Base-by-base conservation (phyloP, 2,329 filamentous ascomycete genomes). In the Diplodia corticola region DNA sequence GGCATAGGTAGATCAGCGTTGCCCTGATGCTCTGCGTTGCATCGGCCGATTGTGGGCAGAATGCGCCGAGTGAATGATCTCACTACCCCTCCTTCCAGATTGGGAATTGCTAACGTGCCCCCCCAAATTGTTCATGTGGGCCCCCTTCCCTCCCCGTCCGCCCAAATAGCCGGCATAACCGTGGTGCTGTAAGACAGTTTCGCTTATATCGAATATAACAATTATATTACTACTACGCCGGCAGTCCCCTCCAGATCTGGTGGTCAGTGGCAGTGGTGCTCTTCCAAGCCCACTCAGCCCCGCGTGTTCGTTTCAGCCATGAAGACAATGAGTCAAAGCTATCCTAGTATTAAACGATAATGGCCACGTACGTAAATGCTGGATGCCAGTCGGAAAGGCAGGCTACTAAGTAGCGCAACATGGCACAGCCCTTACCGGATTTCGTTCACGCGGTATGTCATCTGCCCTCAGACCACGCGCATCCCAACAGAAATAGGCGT, bases 31-130 rank as follows among this genome's bases (percentile, higher is more conserved):
- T 61, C 12, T 49, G 44, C 49, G 57, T 49, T 35, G 26, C 57
- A 44, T 61, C 57, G 57, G 40, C n/a, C 49, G 57, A 61, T 61
- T 33, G 17, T n/a, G 20, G 26, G 12, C 17, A n/a, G 44, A 5
- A 28, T 35, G 26, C 15, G 13, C 57, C 57, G 44, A 60, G 13
- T 22, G 22, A 48, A 48, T 60, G 55, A 60, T 60, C 55, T 60
- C 55, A 20, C 10, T 60, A 40, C 55, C 55, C 37, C 55, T 60
- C 55, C 26, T 48, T n/a, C n/a, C n/a, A n/a, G n/a, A n/a, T n/a
- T n/a, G n/a, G n/a, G n/a, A n/a, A n/a, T n/a, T n/a, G n/a, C n/a
- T n/a, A n/a, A n/a, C n/a, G n/a, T n/a, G n/a, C n/a, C n/a, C n/a
- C n/a, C n/a, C n/a, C n/a, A n/a, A n/a, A n/a, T n/a, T n/a, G n/a